These are phyloP conservation scores for Saccharomyces eubayanus DNA, from an alignment of 805 yeast species.

Conservation along the genomic window DNA sequence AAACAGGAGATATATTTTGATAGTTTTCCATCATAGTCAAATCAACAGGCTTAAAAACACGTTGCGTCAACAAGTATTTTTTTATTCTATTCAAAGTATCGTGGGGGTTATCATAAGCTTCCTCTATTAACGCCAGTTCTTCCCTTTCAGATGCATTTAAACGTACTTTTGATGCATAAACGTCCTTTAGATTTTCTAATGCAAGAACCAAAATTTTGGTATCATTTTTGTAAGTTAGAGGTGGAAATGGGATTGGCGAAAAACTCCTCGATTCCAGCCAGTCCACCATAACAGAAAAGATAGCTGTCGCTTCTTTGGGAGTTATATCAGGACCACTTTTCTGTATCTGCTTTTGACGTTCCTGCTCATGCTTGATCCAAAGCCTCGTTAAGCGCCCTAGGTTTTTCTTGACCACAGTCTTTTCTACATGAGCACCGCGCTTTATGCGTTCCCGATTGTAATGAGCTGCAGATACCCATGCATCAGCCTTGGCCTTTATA, in stretches of 20 bases:
- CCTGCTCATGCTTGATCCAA: constrained; percentile 90
- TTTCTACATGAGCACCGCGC: constrained; percentile 87
- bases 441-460: constrained; percentile 82
- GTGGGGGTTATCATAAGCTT: constrained; percentile 94
- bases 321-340: constrained; percentile 81
- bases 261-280: constrained; percentile 85
- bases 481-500: constrained; percentile 90
- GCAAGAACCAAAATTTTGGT: constrained; percentile 86
- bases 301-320: constrained; percentile 80
- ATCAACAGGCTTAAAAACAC: constrained; percentile 84
- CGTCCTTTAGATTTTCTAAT: constrained; percentile 76
- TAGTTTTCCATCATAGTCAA: constrained; percentile 88
- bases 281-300: constrained; percentile 79
- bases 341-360: constrained; percentile 69
- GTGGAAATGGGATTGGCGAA: constrained; percentile 89
- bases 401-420: constrained; percentile 88
- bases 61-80: constrained; percentile 70
- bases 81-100: constrained; percentile 82
- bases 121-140: constrained; percentile 87
- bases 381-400: constrained; percentile 83
- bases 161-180: constrained; percentile 65
- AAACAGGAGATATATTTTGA: constrained; percentile 76
- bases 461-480: constrained; percentile 92
- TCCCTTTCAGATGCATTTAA: constrained; percentile 83
- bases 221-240: constrained; percentile 83